Conservation (phyloP, 1,284 basidiomycete species). For the Laetiporus sulphureus region DNA sequence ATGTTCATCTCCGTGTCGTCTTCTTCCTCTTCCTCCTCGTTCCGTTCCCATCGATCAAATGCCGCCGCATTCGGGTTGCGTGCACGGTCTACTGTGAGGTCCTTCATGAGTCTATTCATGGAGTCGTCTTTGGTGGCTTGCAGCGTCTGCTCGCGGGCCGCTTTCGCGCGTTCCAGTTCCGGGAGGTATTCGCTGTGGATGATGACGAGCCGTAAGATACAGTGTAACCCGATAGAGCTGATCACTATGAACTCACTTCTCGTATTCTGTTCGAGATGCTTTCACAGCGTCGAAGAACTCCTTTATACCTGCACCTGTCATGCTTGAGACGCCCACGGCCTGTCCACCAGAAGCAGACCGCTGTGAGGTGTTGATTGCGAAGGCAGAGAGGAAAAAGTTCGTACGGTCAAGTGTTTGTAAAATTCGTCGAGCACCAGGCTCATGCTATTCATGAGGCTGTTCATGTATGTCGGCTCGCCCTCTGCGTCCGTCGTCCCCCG, state of each 20-base stretch:
- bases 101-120: constrained; percentile 78
- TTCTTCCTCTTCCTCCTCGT: constrained; percentile 57
- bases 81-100: constrained; percentile 71
- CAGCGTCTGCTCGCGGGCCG: constrained; percentile 54
- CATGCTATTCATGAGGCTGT: constrained; percentile 99
- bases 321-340: constrained; percentile 94
- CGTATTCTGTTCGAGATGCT: constrained; percentile 82
- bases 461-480: constrained; percentile 97
- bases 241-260: constrained; percentile 47
- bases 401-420: constrained; percentile 90
- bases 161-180: constrained; percentile 71
- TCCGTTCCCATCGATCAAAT: constrained; percentile 50
- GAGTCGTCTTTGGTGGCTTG: constrained; percentile 73
- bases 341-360: constrained; percentile 33
- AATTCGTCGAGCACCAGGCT: constrained; percentile 98
- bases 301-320: constrained; percentile 89
- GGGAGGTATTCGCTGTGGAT: constrained; percentile 81
- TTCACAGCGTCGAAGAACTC: constrained; percentile 92
- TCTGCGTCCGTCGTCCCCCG: constrained; percentile 66
- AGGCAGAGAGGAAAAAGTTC: constrained; percentile 1
- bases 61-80: constrained; percentile 47
- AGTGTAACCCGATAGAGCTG: not conserved
- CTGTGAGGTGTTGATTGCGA: too few species aligned
- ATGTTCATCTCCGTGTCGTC: constrained; percentile 50
- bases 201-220: not conserved